Percentiles rank a stretch among this genome's conserved stretches.
Conservation (phyloP, 495 filamentous ascomycete species). For the Penicillium goetzii region DNA sequence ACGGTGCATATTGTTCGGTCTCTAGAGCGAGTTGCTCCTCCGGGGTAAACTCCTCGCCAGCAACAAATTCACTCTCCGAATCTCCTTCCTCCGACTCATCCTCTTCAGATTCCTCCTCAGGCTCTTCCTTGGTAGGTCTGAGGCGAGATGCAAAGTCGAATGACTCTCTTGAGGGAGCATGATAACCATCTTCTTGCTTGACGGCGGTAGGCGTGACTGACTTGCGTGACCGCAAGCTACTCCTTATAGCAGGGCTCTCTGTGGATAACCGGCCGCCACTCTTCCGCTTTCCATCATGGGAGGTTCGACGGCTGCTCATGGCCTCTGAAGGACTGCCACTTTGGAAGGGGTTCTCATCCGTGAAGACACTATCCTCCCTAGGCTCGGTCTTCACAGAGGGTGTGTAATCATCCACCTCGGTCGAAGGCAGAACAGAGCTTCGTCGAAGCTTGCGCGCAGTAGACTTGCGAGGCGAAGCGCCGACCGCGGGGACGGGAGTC, state of each 20-base stretch:
- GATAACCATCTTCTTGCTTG: conserved; percentile 44
- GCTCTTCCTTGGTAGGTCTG: conserved; percentile 31
- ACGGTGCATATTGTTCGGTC: conserved; percentile 46
- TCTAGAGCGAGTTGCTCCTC: conserved; percentile 81
- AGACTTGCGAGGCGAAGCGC: conserved; percentile 44
- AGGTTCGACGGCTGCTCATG: conserved; percentile 31
- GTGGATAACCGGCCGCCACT: conserved; percentile 48
- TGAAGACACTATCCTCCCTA: conserved; percentile 66
- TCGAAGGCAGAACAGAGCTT: conserved; percentile 58
- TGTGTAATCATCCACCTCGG: conserved; percentile 43
- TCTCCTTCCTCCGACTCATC: conserved; percentile 45
- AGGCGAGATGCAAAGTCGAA: conserved; percentile 50
- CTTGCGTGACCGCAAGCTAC: conserved; percentile 42
- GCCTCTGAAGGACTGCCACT: conserved; percentile 68
- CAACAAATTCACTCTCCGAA: conserved; percentile 53
- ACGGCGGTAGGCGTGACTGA: conserved; percentile 38
- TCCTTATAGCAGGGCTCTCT: conserved; percentile 38
- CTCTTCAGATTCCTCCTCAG: conserved; percentile 39
- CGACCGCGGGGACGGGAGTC: conserved; percentile 39
- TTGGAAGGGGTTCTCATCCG: conserved; percentile 92
- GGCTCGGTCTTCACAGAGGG: conserved; percentile 42
- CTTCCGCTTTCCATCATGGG: conserved; percentile 52
- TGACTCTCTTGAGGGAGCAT: conserved; percentile 44
- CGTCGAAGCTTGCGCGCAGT: conserved; percentile 55
- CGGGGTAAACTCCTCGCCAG: conserved; percentile 91